Base-by-base conservation (phyloP, 106 monocot species). In the Hemerocallis citrina region DNA sequence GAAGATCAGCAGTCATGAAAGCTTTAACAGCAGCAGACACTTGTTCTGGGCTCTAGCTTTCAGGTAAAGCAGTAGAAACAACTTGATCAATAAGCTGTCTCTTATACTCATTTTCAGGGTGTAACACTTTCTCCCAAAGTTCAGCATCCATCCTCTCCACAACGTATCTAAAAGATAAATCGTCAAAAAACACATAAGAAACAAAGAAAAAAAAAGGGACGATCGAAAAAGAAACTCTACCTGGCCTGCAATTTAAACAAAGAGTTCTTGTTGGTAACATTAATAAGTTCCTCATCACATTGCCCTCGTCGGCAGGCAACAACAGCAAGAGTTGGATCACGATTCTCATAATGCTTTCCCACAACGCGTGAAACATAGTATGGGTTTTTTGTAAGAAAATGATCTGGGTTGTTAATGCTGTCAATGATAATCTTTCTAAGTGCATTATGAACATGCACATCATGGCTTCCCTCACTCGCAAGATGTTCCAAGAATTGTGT, bases 1-100 rank as follows among this genome's bases (percentile, higher is more conserved):
- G 92, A 62, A 92, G 92, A 79, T 92, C 92, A 57, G 92, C 92
- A n/a, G 84, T 88, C 92, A 92, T 92, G 68, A 92, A 92, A 74
- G 92, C 92, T 72, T 92, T 92, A 54, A 92, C 92, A 65, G 92
- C 81, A 32, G 87, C 88, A 67, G 92, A 92, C 22, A 92, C 92
- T 73, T 92, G 92, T 72, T 92, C 92, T 44, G 92, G 92, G 52
- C 87, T 92, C 79, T 92, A 88, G 74, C 84, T 84, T 67, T 92
- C 92, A 34, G 92, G 92, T 62, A 92, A 74, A 33, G 92, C 92
- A 40, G 87, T 92, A 36, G 92, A 88, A 73, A 80, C 77, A 67
- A 83, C 93, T 61, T 77, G 96, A 79, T 96, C 96, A 59, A 95
- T 95, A 63, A 95, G 83, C 50, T 95, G 94, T 37, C 93, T 79